Conservation (phyloP, 352 stramenopile species). For the Globisporangium iwayamae region DNA sequence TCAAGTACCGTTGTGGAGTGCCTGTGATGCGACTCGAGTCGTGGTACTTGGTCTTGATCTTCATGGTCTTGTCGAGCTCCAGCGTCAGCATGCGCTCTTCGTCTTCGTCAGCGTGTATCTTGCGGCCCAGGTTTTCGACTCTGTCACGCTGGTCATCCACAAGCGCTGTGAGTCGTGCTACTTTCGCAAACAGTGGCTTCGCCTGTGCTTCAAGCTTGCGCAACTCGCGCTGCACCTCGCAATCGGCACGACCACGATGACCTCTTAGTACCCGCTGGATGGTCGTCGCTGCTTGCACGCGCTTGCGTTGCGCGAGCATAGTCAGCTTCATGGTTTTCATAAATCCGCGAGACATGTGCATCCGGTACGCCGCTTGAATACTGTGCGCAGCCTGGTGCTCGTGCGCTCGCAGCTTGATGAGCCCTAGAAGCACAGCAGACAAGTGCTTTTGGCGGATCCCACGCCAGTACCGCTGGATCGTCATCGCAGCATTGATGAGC, state of each 20-base stretch:
- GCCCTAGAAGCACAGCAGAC: slow-evolving; percentile 57
- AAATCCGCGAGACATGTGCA: slow-evolving; percentile 56
- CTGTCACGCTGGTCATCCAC: slow-evolving; percentile 48
- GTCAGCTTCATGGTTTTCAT: slow-evolving; percentile 56
- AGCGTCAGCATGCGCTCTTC: slow-evolving; percentile 56
- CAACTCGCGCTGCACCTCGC: slow-evolving; percentile 76
- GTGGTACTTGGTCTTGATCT: slow-evolving; percentile 85
- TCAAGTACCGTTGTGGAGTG: slow-evolving; percentile 89
- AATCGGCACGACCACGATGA: slow-evolving; percentile 63
- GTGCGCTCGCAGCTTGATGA: slow-evolving; percentile 56
- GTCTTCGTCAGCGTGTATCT: slow-evolving; percentile 39
- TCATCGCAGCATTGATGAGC: slow-evolving; percentile 51
- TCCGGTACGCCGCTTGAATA: slow-evolving; percentile 63
- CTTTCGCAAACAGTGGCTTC: slow-evolving; percentile 65
- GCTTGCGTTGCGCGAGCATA: slow-evolving; percentile 37
- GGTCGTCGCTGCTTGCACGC: slow-evolving; percentile 35
- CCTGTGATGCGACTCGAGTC: slow-evolving; percentile 84
- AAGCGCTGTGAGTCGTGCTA: slow-evolving; percentile 32
- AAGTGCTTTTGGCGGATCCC: slow-evolving; percentile 76
- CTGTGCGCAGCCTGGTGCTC: slow-evolving; percentile 55
- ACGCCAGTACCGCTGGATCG: slow-evolving; percentile 77
- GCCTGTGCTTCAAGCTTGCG: slow-evolving; percentile 67
- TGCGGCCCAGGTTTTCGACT: slow-evolving; percentile 36
- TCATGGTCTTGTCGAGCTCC: slow-evolving; percentile 80
- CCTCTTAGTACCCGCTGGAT: slow-evolving; percentile 82